Conservation (phyloP, 345 rosid species). For the Laguncularia racemosa region DNA sequence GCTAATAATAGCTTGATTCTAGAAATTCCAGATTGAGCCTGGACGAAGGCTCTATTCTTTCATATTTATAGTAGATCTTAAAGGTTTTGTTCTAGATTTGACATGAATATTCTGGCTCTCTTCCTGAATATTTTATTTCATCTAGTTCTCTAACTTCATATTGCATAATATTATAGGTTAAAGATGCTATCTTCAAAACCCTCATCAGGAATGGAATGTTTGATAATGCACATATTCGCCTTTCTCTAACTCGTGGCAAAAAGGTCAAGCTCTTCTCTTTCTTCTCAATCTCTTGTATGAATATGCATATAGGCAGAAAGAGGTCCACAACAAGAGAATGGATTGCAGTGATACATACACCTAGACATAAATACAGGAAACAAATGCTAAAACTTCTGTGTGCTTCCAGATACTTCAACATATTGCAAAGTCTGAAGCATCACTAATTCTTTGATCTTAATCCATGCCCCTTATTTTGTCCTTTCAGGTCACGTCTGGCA, state of each 20-base stretch:
- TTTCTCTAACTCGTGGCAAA: conserved; percentile 82
- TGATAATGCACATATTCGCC: conserved; percentile 73
- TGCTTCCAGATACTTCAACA: no score
- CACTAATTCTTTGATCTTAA: background rate
- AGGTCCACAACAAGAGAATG: no score
- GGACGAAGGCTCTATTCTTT: no score
- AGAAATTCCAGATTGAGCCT: background rate
- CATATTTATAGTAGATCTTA: no score
- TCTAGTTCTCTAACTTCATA: background rate
- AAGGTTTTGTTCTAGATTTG: no score
- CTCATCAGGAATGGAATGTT: conserved; percentile 81
- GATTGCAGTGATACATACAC: no score
- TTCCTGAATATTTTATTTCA: background rate
- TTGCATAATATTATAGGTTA: conserved; percentile 39
- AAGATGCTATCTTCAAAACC: conserved; percentile 76
- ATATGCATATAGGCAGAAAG: no score
- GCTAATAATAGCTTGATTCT: background rate
- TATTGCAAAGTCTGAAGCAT: background rate
- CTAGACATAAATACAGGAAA: no score
- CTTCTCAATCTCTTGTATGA: background rate
- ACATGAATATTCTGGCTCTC: no score
- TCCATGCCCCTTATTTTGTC: background rate
- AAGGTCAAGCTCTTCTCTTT: conserved; percentile 33
- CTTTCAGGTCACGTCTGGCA: conserved; percentile 82
- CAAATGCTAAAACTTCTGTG: no score